Evolutionary conservation across 805 yeast species (phyloP).

Genomic region (Brettanomyces naardenensis): DNA sequence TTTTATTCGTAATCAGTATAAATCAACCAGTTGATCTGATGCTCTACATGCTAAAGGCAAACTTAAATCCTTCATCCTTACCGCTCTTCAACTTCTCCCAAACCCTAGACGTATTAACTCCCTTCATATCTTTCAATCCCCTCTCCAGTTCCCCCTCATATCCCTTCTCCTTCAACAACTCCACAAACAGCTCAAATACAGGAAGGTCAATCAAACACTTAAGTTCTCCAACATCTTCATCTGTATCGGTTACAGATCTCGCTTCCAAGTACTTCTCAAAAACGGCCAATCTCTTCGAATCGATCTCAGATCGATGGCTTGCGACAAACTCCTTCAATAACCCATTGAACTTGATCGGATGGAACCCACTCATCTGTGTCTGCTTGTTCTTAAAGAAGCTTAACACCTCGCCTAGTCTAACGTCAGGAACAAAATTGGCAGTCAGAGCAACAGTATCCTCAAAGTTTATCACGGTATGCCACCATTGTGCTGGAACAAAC

Average conservation of each 20-base stretch:
- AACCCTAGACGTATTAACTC: constrained; percentile 33
- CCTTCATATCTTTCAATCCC: constrained; percentile 27
- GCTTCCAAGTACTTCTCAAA: constrained; percentile 6
- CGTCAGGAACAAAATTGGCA: constrained; percentile 75
- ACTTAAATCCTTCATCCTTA: constrained; percentile 23
- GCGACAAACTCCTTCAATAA: constrained; percentile 27
- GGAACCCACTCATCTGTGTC: constrained; percentile 77
- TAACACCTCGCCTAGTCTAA: constrained; percentile 53
- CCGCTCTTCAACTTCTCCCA: constrained; percentile 38
- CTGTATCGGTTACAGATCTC: constrained; percentile 21
- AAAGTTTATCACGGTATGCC: constrained; percentile 89
- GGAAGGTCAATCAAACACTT: constrained; percentile 35
- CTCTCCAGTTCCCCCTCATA: constrained; percentile 26
- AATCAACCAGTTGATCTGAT: not conserved
- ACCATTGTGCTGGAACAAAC: constrained; percentile 95
- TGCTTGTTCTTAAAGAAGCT: constrained; percentile 59
- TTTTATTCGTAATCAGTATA: too few relatives aligned
- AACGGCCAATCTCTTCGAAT: constrained; percentile 10
- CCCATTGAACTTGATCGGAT: constrained; percentile 40
- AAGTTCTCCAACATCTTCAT: constrained; percentile 63
- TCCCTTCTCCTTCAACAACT: constrained; percentile 36
- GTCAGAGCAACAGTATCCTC: constrained; percentile 82
- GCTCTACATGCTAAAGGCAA: constrained; percentile 21
- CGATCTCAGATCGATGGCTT: constrained; percentile 1
- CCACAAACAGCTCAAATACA: constrained; percentile 52